Evolutionary conservation across 371 early-diverging fungal genomes (phyloP).

Genomic region (Thermomucor indicae-seudaticae): DNA sequence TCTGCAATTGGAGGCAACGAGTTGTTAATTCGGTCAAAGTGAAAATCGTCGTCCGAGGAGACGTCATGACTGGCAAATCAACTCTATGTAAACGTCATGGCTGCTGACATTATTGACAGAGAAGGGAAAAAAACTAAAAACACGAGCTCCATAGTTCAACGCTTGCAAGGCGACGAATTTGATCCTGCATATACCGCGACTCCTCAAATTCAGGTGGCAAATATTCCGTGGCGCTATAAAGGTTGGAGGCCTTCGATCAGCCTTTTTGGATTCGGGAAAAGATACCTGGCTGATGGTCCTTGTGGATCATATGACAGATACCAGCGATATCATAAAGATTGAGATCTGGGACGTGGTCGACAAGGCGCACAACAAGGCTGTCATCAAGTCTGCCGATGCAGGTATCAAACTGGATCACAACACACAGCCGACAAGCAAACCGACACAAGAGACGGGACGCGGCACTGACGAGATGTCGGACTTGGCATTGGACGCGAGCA

Average conservation of each 20-base stretch:
- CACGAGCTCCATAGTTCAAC: conserved; percentile 38
- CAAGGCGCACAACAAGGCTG: conserved; percentile 40
- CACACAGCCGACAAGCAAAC: conserved; percentile 4
- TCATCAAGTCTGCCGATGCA: conserved; percentile 8
- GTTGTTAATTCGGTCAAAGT: conserved; percentile 21
- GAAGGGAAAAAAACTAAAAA: neutral
- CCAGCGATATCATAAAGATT: conserved; percentile 62
- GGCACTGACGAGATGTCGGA: no score
- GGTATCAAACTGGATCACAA: conserved; percentile 44
- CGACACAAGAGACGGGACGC: neutral
- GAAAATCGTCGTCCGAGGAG: conserved; percentile 65
- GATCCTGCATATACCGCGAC: conserved; percentile 48
- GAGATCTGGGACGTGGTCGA: conserved; percentile 73
- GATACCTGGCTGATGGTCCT: neutral
- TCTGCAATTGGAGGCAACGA: neutral
- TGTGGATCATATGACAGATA: conserved; percentile 21
- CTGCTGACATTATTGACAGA: conserved; percentile 6
- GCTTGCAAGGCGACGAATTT: conserved; percentile 57
- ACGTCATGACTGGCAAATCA: conserved; percentile 64
- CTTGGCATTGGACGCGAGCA: conserved; percentile 58
- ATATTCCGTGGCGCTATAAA: conserved; percentile 65
- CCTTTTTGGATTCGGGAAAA: neutral
- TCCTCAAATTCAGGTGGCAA: conserved; percentile 63
- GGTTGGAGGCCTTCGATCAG: conserved; percentile 19
- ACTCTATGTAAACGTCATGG: conserved; percentile 48